Conservation (phyloP, 73 alveolate species). For the Paramecium biaurelia region DNA sequence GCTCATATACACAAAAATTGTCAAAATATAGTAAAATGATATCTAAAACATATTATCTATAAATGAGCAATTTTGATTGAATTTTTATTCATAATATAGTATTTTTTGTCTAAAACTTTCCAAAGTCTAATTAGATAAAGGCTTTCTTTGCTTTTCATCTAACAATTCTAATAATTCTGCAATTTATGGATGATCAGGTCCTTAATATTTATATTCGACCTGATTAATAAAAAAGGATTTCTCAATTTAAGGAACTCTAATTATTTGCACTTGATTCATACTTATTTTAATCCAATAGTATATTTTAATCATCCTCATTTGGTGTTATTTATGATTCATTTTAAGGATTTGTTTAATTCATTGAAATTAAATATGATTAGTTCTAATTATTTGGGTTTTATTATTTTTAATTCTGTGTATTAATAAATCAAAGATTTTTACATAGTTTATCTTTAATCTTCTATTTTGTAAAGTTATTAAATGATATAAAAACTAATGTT, state of each 20-base stretch:
- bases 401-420: no score
- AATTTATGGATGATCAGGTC: slow-evolving; percentile 50
- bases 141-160: not conserved
- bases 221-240: not conserved
- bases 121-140: not conserved
- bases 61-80: not conserved
- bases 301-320: not conserved
- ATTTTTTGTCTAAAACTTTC: not conserved
- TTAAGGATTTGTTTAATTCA: not conserved
- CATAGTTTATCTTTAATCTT: no score
- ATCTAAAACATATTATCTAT: not conserved
- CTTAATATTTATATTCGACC: not conserved
- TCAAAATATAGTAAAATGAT: not conserved
- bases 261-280: not conserved
- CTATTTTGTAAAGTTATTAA: no score
- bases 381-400: not conserved
- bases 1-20: not conserved
- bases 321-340: not conserved
- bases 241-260: not conserved
- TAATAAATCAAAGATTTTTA: not conserved
- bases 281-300: not conserved
- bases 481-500: no score
- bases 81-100: not conserved
- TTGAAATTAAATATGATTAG: not conserved
- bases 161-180: not conserved